phyloP scores from a whole-genome alignment of 2,329 filamentous ascomycete species.

The Clarireedia homoeocarpa region DNA sequence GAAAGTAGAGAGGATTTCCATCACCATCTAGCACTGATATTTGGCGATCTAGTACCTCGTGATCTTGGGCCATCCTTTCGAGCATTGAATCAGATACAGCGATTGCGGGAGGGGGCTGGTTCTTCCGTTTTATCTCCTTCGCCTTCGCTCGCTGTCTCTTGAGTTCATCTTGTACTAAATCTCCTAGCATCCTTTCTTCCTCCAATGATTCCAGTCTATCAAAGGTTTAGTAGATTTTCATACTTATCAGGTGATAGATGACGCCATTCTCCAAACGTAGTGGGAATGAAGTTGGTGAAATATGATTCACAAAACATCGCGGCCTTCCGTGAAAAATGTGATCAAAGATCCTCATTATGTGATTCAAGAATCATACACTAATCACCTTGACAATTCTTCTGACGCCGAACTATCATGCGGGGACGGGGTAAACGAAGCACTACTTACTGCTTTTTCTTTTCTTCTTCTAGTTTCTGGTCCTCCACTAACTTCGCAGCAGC shows the following conservation, averaged over 20 bases:
- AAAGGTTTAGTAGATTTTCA: neutral
- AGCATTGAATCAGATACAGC: conserved; percentile 20
- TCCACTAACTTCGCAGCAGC: conserved; percentile 52
- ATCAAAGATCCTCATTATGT: too few relatives aligned
- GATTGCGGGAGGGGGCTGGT: conserved; percentile 32
- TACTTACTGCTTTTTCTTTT: conserved; percentile 33
- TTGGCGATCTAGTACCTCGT: conserved; percentile 49
- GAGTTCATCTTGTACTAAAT: conserved; percentile 66
- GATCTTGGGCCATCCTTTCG: conserved; percentile 24
- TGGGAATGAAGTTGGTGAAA: too few relatives aligned
- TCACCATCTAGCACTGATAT: conserved; percentile 55
- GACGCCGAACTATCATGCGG: too few relatives aligned
- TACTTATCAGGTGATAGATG: neutral
- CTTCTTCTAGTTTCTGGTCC: conserved; percentile 39
- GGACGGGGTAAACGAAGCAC: neutral
- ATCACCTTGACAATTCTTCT: too few relatives aligned
- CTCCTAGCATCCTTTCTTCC: conserved; percentile 52
- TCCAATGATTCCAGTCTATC: conserved; percentile 4
- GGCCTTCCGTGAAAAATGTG: too few relatives aligned
- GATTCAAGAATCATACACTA: too few relatives aligned
- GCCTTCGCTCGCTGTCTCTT: conserved; percentile 57
- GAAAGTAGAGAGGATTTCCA: conserved; percentile 60
- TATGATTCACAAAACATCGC: too few relatives aligned
- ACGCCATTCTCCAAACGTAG: too few relatives aligned
- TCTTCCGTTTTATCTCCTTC: conserved; percentile 57